Base-by-base conservation (phyloP, 805 yeast species). In the Saccharomycopsis fibuligera region DNA sequence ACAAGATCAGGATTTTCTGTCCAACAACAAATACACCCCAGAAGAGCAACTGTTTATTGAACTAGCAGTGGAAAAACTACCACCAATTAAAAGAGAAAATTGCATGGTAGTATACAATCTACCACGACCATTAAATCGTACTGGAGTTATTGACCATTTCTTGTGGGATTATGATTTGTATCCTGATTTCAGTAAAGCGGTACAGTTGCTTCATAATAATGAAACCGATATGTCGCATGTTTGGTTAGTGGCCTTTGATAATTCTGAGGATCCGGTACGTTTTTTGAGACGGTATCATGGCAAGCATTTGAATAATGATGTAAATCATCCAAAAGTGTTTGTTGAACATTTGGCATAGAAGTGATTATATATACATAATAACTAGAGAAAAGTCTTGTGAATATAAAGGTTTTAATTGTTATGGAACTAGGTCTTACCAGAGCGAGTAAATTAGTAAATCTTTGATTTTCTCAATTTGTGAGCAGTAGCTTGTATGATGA, bases 151-250 rank as follows among this genome's bases (percentile, higher is more conserved):
- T 14, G 37, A 38, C 8, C 33, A 41, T 16, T 38, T 47, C 10
- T 42, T 53, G n/a, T 49, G 54, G 54, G 42, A 46, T 14, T 49
- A 42, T 19, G 53, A 46, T 16, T 35, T 52, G 27, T 48, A 43
- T 36, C 53, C 55, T 14, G 47, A 44, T 38, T 36, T 23, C 16
- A 12, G 30, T 19, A 37, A 40, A 16, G 47, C 53, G 12, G 33
- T 52, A 14, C 16, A 35, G 10, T 29, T 48, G 24, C 17, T 51
- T 9, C n/a, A 17, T 16, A 35, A 44, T 17, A 47, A 51, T 25
- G 40, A 24, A 16, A 25, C 6, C n/a, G 16, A 23, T 17, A 10
- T 41, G 4, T 45, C 45, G 29, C 36, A 38, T 12, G 40, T 29
- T 6, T 51, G 51, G 51, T 25, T 47, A 2, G 41, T 51, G 2